A percentile compares a stretch with the other conserved stretches of the same genome.
phyloP scores from a whole-genome alignment of 768 basidiomycete species.

The Lyophyllum decastes region DNA sequence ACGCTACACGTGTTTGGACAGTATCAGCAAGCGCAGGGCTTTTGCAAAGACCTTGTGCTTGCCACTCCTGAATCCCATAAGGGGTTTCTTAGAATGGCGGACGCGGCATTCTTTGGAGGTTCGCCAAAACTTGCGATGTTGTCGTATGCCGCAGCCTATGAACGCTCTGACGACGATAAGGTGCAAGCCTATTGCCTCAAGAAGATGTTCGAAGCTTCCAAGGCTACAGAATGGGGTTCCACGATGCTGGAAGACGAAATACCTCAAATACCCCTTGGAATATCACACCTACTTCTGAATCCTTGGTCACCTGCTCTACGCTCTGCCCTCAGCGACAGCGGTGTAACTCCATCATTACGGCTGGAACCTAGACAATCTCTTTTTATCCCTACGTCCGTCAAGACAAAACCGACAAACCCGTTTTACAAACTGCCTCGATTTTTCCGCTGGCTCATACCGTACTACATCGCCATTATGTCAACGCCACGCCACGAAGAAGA shows the following conservation, averaged over 20 bases:
- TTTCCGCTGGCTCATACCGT: constrained; percentile 65
- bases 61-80: constrained; percentile 35
- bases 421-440: constrained; percentile 53
- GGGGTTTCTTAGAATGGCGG: constrained; percentile 53
- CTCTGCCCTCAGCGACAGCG: constrained; percentile 31
- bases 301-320: constrained; percentile 44
- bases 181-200: constrained; percentile 43
- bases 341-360: constrained; percentile 36
- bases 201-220: constrained; percentile 44
- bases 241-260: constrained; percentile 45
- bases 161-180: constrained; percentile 37
- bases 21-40: constrained; percentile 33
- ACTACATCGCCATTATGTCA: constrained; percentile 60
- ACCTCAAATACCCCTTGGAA: constrained; percentile 34
- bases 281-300: constrained; percentile 30
- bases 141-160: constrained; percentile 49
- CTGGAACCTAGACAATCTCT: constrained; percentile 42
- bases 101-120: constrained; percentile 35
- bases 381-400: constrained; percentile 30
- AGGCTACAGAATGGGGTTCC: constrained; percentile 54
- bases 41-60: constrained; percentile 32
- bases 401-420: constrained; percentile 1
- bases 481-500: constrained; percentile 54
- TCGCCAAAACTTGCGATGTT: constrained; percentile 55
- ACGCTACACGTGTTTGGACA: constrained; percentile 41